phyloP scores from a whole-genome alignment of 192 early-diverging fungal species.

The Ambispora gerdemannii region DNA sequence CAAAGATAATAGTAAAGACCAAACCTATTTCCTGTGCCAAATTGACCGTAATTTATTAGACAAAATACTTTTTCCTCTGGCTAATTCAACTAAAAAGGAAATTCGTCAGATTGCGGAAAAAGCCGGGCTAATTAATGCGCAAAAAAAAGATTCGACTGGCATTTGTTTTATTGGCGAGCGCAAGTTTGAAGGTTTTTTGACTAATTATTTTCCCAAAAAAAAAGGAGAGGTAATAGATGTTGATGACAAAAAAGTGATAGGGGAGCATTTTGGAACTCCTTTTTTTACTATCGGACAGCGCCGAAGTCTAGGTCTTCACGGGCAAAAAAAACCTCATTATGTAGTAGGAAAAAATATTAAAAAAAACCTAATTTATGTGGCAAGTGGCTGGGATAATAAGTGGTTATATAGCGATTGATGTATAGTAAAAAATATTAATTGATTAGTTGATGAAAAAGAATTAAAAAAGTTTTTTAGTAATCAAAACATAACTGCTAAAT shows the following conservation, averaged over 20 bases:
- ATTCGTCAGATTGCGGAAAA: background rate
- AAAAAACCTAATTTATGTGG: slow-evolving; percentile 19
- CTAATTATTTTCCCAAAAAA: background rate
- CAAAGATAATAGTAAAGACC: background rate
- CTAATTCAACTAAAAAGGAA: background rate
- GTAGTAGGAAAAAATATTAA: slow-evolving; percentile 7
- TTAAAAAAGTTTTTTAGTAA: background rate
- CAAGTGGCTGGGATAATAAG: slow-evolving; percentile 2
- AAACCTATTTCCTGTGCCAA: background rate
- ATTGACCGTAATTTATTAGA: background rate
- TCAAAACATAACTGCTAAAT: slow-evolving; percentile 17
- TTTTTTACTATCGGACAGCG: slow-evolving; percentile 9
- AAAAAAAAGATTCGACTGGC: slow-evolving; percentile 5
- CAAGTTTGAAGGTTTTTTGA: slow-evolving; percentile 4
- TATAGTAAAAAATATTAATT: slow-evolving; percentile 6
- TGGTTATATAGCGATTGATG: slow-evolving; percentile 7
- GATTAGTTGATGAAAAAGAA: slow-evolving; percentile 7
- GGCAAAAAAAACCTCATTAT: slow-evolving; percentile 8
- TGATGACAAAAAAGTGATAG: background rate
- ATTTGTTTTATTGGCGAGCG: slow-evolving; percentile 16
- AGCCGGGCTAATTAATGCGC: background rate
- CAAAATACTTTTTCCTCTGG: background rate
- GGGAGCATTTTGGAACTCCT: background rate
- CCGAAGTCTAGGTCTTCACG: slow-evolving; percentile 1
- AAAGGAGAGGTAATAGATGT: slow-evolving; percentile 2